Evolutionary conservation across 331 rosid genomes (phyloP).

Genomic region (Pyrus hybrid): DNA sequence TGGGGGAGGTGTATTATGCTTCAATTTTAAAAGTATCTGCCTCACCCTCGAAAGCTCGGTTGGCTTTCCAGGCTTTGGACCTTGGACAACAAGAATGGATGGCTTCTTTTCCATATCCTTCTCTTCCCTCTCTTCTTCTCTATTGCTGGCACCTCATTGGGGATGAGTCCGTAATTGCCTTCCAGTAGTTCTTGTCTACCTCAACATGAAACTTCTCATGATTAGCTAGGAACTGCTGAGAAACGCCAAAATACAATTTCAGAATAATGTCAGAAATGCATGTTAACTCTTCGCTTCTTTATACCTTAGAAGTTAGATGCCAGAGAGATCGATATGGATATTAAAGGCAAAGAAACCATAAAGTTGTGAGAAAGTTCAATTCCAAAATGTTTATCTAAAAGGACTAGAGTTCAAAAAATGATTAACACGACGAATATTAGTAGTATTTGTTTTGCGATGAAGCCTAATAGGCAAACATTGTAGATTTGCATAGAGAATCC

Average conservation of each 20-base stretch:
- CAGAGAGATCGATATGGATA: neutral
- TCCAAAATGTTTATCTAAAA: neutral
- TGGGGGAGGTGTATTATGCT: conserved; percentile 34
- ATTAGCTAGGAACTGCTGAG: conserved; percentile 23
- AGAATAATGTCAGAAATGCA: neutral
- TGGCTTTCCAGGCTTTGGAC: conserved; percentile 44
- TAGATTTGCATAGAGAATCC: neutral
- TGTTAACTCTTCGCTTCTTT: neutral
- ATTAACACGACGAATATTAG: too few species aligned
- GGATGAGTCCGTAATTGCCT: conserved; percentile 36
- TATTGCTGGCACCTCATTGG: neutral
- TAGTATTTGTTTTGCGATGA: neutral
- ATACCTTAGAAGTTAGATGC: neutral
- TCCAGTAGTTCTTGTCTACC: conserved; percentile 34
- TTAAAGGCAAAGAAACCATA: neutral
- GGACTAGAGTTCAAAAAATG: neutral
- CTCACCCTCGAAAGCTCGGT: conserved; percentile 42
- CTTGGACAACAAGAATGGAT: conserved; percentile 19
- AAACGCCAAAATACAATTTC: neutral
- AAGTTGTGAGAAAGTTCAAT: neutral
- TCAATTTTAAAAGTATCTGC: conserved; percentile 30
- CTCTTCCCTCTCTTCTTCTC: too few species aligned
- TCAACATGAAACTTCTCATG: conserved; percentile 41
- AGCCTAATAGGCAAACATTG: neutral
- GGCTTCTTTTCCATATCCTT: conserved; percentile 9